A percentile compares a stretch with the other conserved stretches of the same genome.
These are phyloP conservation scores for Monosporozyma siamensis DNA, from an alignment of 805 yeast genomes.

Conservation along the genomic window DNA sequence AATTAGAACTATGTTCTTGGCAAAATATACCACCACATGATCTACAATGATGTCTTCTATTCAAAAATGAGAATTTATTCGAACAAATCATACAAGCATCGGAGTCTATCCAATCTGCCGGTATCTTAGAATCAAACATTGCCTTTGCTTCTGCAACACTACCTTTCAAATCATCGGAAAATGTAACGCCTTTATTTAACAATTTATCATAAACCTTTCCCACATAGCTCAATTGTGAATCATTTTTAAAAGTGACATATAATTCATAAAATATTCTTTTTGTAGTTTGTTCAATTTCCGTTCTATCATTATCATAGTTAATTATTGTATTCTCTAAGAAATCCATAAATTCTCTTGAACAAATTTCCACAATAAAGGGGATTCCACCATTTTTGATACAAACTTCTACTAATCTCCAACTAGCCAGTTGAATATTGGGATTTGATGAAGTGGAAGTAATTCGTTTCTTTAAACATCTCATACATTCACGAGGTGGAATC, in stretches of 20 bases:
- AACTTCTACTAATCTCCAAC: conserved; percentile 70
- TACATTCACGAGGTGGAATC: conserved; percentile 69
- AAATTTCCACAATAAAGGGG: conserved; percentile 70
- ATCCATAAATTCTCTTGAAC: conserved; percentile 80
- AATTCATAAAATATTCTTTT: conserved; percentile 65
- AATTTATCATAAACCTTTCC: conserved; percentile 52
- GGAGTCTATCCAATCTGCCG: conserved; percentile 96
- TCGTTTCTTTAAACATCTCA: conserved; percentile 74
- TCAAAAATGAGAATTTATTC: conserved; percentile 64
- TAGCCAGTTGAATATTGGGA: conserved; percentile 70
- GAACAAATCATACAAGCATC: conserved; percentile 95
- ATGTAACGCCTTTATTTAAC: conserved; percentile 49
- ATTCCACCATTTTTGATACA: conserved; percentile 90
- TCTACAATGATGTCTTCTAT: conserved; percentile 92
- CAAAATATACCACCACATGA: conserved; percentile 95
- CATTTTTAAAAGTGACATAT: conserved; percentile 63
- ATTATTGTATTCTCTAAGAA: conserved; percentile 45
- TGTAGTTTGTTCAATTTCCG: conserved; percentile 48
- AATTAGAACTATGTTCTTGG: conserved; percentile 72
- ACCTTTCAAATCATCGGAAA: conserved; percentile 39
- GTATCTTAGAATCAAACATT: conserved; percentile 79
- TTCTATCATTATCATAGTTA: conserved; percentile 25
- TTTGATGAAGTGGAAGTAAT: conserved; percentile 48
- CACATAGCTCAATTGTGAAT: conserved; percentile 56
- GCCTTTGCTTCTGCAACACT: conserved; percentile 23